A percentile compares a stretch with the other conserved stretches of the same genome.
Evolutionary conservation across 164 flowering plant species (phyloP).

Genomic region (Brasenia schreberi): DNA sequence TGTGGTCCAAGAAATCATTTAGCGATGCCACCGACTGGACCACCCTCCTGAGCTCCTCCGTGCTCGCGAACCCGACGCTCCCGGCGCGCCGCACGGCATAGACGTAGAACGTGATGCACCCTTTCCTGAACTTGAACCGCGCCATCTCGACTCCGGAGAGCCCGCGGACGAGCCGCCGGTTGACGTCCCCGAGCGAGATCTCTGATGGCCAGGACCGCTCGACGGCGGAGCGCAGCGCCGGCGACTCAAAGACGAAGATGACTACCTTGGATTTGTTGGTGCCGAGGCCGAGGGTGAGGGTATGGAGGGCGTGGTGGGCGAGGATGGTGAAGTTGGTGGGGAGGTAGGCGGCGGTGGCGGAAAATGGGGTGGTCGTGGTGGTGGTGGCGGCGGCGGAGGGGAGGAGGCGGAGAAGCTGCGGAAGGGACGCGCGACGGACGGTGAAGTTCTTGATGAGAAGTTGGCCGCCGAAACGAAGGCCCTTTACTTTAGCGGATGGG

Average conservation of each 20-base stretch:
- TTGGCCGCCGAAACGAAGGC: constrained; percentile 76
- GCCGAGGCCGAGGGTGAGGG: constrained; percentile 86
- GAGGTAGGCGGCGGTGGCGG: constrained; percentile 58
- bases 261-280: constrained; percentile 85
- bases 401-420: constrained; percentile 56
- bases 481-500: constrained; percentile 59
- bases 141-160: constrained; percentile 67
- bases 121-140: constrained; percentile 85
- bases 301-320: constrained; percentile 97
- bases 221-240: constrained; percentile 28
- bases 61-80: constrained; percentile 37
- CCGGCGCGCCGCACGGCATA: constrained; percentile 58
- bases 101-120: constrained; percentile 81
- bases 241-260: constrained; percentile 72
- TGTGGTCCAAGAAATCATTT: constrained; percentile 90
- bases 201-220: constrained; percentile 76
- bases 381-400: constrained; percentile 25
- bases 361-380: constrained; percentile 31
- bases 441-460: constrained; percentile 86
- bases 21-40: constrained; percentile 63
- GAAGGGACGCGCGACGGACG: constrained; percentile 51
- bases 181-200: constrained; percentile 85
- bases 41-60: constrained; percentile 54
- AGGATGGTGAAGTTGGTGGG: constrained; percentile 95
- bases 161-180: constrained; percentile 51